Percentiles rank a stretch among this genome's conserved stretches.
phyloP scores from a whole-genome alignment of 768 basidiomycete genomes.

The Lenzites betulinus region DNA sequence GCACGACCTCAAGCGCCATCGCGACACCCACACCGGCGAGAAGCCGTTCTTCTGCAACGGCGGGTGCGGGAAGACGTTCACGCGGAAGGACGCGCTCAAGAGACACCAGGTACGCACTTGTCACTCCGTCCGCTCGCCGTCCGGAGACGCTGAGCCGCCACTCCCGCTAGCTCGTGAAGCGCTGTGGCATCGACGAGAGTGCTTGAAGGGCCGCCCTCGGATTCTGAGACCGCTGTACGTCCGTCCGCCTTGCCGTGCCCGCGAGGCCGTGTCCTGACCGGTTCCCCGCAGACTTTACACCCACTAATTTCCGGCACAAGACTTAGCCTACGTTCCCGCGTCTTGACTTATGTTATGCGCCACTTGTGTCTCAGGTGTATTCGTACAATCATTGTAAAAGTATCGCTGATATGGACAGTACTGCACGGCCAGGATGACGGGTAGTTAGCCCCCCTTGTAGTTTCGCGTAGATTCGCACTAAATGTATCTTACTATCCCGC shows the following conservation, averaged over 20 bases:
- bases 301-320: constrained; percentile 24
- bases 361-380: constrained; percentile 23
- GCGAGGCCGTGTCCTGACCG: constrained; percentile 8
- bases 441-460: constrained; percentile 17
- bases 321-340: constrained; percentile 22
- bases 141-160: constrained; percentile 30
- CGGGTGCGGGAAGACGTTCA: constrained; percentile 85
- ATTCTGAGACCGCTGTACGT: constrained; percentile 12
- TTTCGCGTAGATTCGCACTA: constrained; percentile 18
- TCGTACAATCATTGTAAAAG: constrained; percentile 24
- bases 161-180: constrained; percentile 64
- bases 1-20: constrained; percentile 83
- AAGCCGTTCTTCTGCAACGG: constrained; percentile 84
- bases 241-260: neutral
- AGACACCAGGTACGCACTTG: constrained; percentile 68
- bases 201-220: constrained; percentile 21
- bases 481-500: constrained; percentile 21
- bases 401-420: constrained; percentile 24
- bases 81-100: constrained; percentile 84
- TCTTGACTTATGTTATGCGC: constrained; percentile 23
- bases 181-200: constrained; percentile 71
- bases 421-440: constrained; percentile 17
- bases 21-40: constrained; percentile 84
- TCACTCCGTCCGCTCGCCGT: neutral
- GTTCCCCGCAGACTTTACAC: constrained; percentile 21